Percentiles rank a stretch among this genome's conserved stretches.
These are phyloP conservation scores for Noccaea bulbosa DNA, from an alignment of 345 rosid species.

Conservation along the genomic window DNA sequence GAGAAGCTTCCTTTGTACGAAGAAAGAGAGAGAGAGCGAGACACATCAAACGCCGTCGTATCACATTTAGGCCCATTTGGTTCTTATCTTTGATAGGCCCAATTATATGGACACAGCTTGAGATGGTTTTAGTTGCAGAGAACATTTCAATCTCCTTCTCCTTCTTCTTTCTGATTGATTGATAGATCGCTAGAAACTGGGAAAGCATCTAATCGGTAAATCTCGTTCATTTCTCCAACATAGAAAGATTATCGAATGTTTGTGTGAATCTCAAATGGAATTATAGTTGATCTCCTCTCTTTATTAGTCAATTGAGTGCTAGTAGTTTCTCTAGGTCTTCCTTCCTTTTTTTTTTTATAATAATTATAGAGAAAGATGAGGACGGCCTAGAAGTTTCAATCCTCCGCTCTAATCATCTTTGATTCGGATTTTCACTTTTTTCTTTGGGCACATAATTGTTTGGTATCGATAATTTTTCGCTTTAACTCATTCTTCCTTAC, in stretches of 20 bases:
- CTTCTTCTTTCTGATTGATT: background rate
- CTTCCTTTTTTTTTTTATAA: background rate
- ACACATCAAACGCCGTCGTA: background rate
- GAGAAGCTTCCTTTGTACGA: slow-evolving; percentile 33
- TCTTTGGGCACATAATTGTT: background rate
- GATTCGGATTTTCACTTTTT: background rate
- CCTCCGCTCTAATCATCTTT: background rate
- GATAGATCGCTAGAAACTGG: slow-evolving; percentile 18
- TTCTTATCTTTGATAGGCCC: background rate
- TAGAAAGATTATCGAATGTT: background rate
- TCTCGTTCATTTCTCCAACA: slow-evolving; percentile 10
- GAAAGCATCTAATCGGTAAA: slow-evolving; percentile 30
- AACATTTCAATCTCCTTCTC: background rate
- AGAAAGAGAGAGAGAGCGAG: background rate
- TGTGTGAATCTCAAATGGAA: background rate
- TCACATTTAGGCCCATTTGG: background rate
- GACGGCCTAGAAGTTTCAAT: background rate
- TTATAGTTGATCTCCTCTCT: background rate
- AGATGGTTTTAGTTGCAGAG: background rate
- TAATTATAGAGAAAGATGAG: background rate
- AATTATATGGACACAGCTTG: background rate
- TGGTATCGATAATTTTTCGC: background rate
- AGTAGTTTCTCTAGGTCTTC: slow-evolving; percentile 16
- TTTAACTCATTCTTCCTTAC: background rate
- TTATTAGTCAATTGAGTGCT: background rate